Percentiles rank a stretch among this genome's conserved stretches.
phyloP scores from a whole-genome alignment of 371 early-diverging fungal genomes.

The Actinomortierella ambigua region DNA sequence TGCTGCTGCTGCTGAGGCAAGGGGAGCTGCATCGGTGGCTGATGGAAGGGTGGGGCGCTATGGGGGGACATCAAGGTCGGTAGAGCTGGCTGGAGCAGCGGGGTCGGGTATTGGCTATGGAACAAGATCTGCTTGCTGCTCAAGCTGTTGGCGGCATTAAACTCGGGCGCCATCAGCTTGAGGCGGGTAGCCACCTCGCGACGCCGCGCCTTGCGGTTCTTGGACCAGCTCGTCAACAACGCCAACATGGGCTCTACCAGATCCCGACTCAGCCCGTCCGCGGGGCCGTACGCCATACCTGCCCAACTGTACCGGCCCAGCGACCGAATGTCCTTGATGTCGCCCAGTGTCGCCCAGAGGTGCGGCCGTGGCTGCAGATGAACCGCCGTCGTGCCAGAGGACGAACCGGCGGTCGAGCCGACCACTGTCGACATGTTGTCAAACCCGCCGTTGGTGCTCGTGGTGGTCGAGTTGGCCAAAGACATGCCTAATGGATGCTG shows the following conservation, averaged over 20 bases:
- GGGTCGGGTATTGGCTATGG: neutral
- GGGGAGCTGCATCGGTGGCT: neutral
- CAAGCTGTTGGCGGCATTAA: constrained; percentile 14
- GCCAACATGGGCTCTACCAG: constrained; percentile 33
- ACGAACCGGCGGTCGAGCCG: neutral
- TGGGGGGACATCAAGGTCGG: neutral
- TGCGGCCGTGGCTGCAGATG: constrained; percentile 8
- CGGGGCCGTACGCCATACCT: constrained; percentile 38
- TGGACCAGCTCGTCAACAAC: constrained; percentile 33
- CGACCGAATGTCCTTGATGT: constrained; percentile 23
- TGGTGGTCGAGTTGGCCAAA: too few relatives aligned
- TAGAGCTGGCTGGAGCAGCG: neutral
- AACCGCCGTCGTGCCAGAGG: neutral
- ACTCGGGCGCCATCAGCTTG: constrained; percentile 27
- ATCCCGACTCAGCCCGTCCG: constrained; percentile 37
- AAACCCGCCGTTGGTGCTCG: neutral
- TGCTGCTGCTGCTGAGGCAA: constrained; percentile 3
- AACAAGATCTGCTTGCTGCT: constrained; percentile 13
- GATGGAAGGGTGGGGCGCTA: constrained; percentile 1
- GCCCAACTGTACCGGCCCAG: constrained; percentile 47
- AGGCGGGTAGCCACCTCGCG: constrained; percentile 40
- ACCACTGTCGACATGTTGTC: neutral
- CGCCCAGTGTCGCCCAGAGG: neutral
- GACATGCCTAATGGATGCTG: too few relatives aligned
- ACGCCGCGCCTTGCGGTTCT: constrained; percentile 17